Conservation (phyloP, 805 yeast species). For the Ogataea saltuana region DNA sequence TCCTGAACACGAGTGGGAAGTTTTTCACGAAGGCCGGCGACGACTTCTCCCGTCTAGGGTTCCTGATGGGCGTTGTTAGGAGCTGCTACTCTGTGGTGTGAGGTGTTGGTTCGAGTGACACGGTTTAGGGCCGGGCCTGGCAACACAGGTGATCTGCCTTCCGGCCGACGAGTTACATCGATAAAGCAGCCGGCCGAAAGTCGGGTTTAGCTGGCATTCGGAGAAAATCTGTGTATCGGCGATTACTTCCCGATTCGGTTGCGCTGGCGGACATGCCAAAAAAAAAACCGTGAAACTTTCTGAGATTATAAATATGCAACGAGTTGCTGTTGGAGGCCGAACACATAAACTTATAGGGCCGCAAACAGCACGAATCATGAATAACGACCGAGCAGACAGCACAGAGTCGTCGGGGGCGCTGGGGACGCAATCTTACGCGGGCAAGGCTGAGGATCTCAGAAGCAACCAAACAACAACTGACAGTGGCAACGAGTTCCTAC, state of each 20-base stretch:
- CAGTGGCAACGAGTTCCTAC: background rate
- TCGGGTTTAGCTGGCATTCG: too few relatives aligned
- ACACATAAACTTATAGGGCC: too few relatives aligned
- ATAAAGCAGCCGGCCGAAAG: too few relatives aligned
- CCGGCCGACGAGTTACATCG: too few relatives aligned
- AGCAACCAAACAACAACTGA: background rate
- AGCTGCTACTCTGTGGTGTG: conserved; percentile 1
- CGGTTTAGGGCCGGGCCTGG: background rate
- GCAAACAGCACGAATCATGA: background rate
- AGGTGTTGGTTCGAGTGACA: too few relatives aligned
- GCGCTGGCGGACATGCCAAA: too few relatives aligned
- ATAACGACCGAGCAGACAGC: background rate
- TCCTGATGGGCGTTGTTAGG: conserved; percentile 38
- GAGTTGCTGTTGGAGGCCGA: too few relatives aligned
- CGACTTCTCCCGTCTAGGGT: conserved; percentile 41
- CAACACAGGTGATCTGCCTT: too few relatives aligned
- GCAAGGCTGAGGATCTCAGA: background rate
- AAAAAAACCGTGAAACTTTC: too few relatives aligned
- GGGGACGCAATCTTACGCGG: background rate
- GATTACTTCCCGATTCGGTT: too few relatives aligned
- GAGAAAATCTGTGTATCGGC: too few relatives aligned
- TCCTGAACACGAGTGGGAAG: conserved; percentile 47
- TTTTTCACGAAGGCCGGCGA: conserved; percentile 44
- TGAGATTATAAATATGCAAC: too few relatives aligned
- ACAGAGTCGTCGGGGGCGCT: background rate